phyloP scores from a whole-genome alignment of 306 rosid genomes.

The Psophocarpus tetragonolobus region DNA sequence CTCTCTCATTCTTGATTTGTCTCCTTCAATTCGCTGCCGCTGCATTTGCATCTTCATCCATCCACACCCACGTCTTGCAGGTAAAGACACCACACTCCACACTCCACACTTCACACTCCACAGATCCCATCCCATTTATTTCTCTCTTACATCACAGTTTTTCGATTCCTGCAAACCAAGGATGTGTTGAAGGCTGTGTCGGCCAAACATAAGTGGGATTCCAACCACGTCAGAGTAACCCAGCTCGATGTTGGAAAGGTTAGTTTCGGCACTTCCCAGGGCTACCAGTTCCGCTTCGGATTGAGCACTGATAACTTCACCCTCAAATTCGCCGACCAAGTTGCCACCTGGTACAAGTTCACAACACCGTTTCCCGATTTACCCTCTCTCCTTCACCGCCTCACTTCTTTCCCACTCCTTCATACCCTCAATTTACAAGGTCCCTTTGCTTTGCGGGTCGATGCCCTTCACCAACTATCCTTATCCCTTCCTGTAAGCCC shows the following conservation, averaged over 20 bases:
- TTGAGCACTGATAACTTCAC: slow-evolving; percentile 47
- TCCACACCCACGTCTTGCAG: slow-evolving; percentile 56
- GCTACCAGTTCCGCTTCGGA: slow-evolving; percentile 61
- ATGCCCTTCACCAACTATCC: slow-evolving; percentile 43
- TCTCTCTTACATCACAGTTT: no score
- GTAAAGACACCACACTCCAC: slow-evolving; percentile 41
- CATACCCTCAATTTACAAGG: slow-evolving; percentile 67
- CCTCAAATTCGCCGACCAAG: slow-evolving; percentile 59
- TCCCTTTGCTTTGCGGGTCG: slow-evolving; percentile 68
- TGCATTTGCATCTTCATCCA: slow-evolving; percentile 35
- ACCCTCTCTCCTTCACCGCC: slow-evolving; percentile 47
- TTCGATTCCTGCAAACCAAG: slow-evolving; percentile 39
- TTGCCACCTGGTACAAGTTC: slow-evolving; percentile 64
- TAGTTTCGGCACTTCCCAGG: slow-evolving; percentile 55
- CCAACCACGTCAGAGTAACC: slow-evolving; percentile 46
- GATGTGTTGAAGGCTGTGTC: slow-evolving; percentile 74
- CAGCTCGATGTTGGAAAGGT: slow-evolving; percentile 56
- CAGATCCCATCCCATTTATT: not conserved
- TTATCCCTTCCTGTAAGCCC: slow-evolving; percentile 64
- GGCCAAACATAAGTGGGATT: slow-evolving; percentile 62
- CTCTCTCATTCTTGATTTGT: slow-evolving; percentile 30
- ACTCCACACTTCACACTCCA: no score
- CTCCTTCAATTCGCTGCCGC: slow-evolving; percentile 41
- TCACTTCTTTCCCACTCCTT: slow-evolving; percentile 52
- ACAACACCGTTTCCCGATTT: slow-evolving; percentile 47